Evolutionary conservation across 331 rosid species (phyloP), one percentile per base, ranked within the genome.

Genomic region (Quercus lobata): DNA sequence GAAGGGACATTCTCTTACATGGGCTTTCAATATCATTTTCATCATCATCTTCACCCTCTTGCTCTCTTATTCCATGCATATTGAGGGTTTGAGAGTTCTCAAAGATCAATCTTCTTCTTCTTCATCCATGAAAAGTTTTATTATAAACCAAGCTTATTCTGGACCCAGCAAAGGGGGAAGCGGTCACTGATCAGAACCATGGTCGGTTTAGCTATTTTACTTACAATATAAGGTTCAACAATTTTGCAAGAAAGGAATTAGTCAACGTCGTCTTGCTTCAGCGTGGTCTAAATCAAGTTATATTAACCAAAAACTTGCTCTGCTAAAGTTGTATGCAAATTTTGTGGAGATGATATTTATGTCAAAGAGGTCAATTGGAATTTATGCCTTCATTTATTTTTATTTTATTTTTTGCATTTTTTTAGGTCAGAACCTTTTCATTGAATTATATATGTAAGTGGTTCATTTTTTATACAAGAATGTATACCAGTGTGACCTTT

Each of bases 101-200:
- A 82, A 74, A 79, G 84, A 83, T 49, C 56, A 75, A 24, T 72
- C 84, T 35, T 73, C 84, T 35, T 19, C 75, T 78, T 29, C 82
- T 22, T 69, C 91, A 46, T 16, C 74, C 14, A 55, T 73, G 9
- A 79, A 57, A 66, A 63, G 53, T 78, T 72, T 76, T 5, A 63
- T 82, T 57, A 11, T 84, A 56, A 80, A 55, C 58, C 79, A 46
- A 30, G 92, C 91, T 68, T 80, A 84, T 81, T 91, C 97, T 5
- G 94, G 97, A 5, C 94, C 97, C 57, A 89, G 90, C 88, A 88
- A 27, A 70, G 80, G 81, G 56, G 97, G 97, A 72, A 72, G 87
- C 4, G 97, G 97, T 41, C 97, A 92, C 71, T 90, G 86, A 88
- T 0, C 16, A 63, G 25, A 15, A 18, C 25, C 41, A 62, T 61